These are phyloP conservation scores for Hypoxylon lienhwacheense DNA, from an alignment of 495 filamentous ascomycete genomes.

Conservation along the genomic window DNA sequence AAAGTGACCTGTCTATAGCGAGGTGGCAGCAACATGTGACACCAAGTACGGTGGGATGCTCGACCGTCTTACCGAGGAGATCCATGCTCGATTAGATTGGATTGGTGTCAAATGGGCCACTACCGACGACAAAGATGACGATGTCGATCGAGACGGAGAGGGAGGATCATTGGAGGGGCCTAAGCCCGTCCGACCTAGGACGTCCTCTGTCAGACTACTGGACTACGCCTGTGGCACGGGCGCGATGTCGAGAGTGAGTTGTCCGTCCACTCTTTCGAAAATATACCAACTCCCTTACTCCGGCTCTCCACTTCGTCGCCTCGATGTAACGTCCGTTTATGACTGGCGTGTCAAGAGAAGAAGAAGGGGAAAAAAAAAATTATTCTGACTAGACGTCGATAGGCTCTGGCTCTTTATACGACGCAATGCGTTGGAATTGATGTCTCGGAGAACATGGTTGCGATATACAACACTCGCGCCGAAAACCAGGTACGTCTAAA, in stretches of 20 bases:
- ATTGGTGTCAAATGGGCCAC: slow-evolving; percentile 60
- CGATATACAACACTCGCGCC: slow-evolving; percentile 56
- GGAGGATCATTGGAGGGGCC: not conserved
- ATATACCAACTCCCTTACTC: not conserved
- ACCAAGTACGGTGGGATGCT: slow-evolving; percentile 45
- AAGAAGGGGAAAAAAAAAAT: too few species aligned
- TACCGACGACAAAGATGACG: slow-evolving; percentile 40
- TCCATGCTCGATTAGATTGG: slow-evolving; percentile 60
- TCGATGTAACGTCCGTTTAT: too few species aligned
- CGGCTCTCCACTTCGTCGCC: not conserved
- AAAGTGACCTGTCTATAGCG: slow-evolving; percentile 28
- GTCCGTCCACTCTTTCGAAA: not conserved
- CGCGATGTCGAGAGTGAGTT: slow-evolving; percentile 56
- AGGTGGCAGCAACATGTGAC: slow-evolving; percentile 48
- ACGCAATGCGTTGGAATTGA: slow-evolving; percentile 66
- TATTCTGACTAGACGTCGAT: too few species aligned
- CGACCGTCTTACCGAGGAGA: slow-evolving; percentile 47
- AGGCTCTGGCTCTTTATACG: slow-evolving; percentile 63
- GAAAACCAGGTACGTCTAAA: slow-evolving; percentile 45
- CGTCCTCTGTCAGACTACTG: slow-evolving; percentile 60
- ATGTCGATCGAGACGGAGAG: slow-evolving; percentile 43
- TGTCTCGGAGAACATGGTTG: slow-evolving; percentile 67
- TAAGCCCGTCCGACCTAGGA: slow-evolving; percentile 31
- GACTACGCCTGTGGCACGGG: slow-evolving; percentile 82
- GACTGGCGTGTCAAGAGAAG: too few species aligned